phyloP scores from a whole-genome alignment of 208 protist genomes.

The Borovskyia barvae region DNA sequence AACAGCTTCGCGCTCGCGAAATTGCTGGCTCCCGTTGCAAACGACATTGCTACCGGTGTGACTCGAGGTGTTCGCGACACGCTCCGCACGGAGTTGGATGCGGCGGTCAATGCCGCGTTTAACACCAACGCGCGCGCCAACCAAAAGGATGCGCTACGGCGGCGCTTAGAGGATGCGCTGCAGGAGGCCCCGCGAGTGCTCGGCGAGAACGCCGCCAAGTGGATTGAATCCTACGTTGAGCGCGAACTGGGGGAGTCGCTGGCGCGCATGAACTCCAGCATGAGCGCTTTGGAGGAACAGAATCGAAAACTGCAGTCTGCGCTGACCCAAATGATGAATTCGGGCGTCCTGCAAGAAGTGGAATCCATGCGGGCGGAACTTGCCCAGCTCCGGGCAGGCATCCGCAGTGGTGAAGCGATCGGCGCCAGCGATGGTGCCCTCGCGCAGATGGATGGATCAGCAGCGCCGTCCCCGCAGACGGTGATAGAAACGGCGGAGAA shows the following conservation, averaged over 20 bases:
- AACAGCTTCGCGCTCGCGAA: conserved; percentile 62
- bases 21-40: conserved; percentile 53
- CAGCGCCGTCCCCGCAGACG: conserved; percentile 49
- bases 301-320: conserved; percentile 59
- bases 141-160: conserved; percentile 59
- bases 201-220: conserved; percentile 41
- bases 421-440: conserved; percentile 1
- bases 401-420: conserved; percentile 11
- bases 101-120: conserved; percentile 57
- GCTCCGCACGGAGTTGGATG: conserved; percentile 61
- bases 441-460: conserved; percentile 2
- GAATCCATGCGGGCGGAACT: conserved; percentile 45
- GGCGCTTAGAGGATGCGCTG: conserved; percentile 71
- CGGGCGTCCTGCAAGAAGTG: conserved; percentile 46
- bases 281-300: conserved; percentile 53
- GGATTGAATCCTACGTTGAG: conserved; percentile 45
- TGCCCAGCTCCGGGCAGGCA: conserved; percentile 8
- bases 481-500: conserved; percentile 47
- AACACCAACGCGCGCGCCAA: conserved; percentile 37
- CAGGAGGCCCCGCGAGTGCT: conserved; percentile 58
- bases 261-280: conserved; percentile 37
- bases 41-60: conserved; percentile 65
- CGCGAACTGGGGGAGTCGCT: conserved; percentile 59
- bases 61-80: conserved; percentile 61
- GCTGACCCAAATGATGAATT: conserved; percentile 53